These are phyloP conservation scores for Aspergillus sp. DNA, from an alignment of 2,329 filamentous ascomycete species.

Conservation along the genomic window DNA sequence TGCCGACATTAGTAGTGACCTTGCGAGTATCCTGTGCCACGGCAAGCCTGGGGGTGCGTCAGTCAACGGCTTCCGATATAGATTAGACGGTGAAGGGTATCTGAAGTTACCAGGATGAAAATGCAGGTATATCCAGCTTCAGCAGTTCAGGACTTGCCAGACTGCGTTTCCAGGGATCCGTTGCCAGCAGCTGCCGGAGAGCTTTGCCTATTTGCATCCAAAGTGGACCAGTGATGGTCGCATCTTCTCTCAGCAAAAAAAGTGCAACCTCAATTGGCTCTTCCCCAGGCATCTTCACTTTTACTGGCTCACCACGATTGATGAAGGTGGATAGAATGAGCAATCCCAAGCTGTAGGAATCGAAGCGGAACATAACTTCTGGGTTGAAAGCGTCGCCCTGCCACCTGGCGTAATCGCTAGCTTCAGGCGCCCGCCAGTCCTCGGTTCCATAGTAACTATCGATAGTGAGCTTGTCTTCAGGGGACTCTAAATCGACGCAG, in stretches of 20 bases:
- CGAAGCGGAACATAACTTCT: constrained; percentile 30
- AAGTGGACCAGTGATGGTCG: constrained; percentile 23
- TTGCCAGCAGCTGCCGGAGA: constrained; percentile 21
- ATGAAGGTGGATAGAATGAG: constrained; percentile 28
- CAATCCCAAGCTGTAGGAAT: constrained; percentile 31
- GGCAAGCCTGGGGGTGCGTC: constrained; percentile 17
- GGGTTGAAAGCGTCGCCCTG: constrained; percentile 21
- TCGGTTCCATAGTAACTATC: constrained; percentile 30
- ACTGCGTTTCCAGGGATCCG: constrained; percentile 25
- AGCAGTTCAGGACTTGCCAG: constrained; percentile 24
- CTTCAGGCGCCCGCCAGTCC: constrained; percentile 29
- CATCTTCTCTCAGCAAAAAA: constrained; percentile 16
- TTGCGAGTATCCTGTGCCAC: constrained; percentile 18
- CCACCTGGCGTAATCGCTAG: constrained; percentile 13
- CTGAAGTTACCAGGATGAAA: constrained; percentile 26
- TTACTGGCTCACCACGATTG: constrained; percentile 16
- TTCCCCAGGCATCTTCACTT: constrained; percentile 14
- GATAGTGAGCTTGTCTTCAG: constrained; percentile 20
- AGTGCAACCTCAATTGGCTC: constrained; percentile 17
- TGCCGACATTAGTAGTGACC: constrained; percentile 18
- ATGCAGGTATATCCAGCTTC: constrained; percentile 20
- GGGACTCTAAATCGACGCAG: constrained; percentile 29
- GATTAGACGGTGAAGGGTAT: too few species aligned
- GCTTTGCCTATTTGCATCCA: constrained; percentile 23
- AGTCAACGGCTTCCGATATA: too few species aligned